Evolutionary conservation across 768 basidiomycete genomes (phyloP), one percentile per base, ranked within the genome.

Genomic region (Pluteus cervinus): DNA sequence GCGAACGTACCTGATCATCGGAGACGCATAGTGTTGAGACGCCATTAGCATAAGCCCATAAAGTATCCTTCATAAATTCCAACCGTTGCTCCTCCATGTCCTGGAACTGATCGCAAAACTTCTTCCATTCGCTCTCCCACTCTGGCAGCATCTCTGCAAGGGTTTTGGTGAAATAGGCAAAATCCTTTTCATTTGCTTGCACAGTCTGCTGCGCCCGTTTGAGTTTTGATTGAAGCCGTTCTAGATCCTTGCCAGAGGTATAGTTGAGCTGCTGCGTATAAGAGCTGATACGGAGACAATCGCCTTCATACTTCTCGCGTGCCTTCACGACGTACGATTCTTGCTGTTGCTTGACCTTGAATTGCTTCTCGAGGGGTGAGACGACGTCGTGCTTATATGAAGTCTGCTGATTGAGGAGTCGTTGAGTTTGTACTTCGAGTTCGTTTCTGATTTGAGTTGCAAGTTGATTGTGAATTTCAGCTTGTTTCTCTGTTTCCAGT

Each of bases 31-130:
- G 78, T 5, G 82, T 88, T 11, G 93, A 96, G 15, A 96, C 77
- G 2, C 81, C 84, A 55, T 99, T 99, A 0, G 94, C 93, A 55
- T 90, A 97, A 4, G 80, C 73, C 94, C 96, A 99, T 48, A 96
- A 68, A 39, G 82, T 85, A 56, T 93, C 90, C 64, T 94, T 97
- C 67, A 87, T 79, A 57, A 93, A 86, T 43, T 93, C 91, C 57
- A 92, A 60, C 17, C 96, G 75, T 39, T 98, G 96, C 51, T 98
- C 93, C 51, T 99, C 96, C 29, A 96, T 61, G 65, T 99, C 96
- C 61, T 99, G 96, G 46, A 87, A 89, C n/a, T 76, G 74, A 60
- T 99, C 96, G 54, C 91, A 97, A 61, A 93, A 98, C 9, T 68
- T 69, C 60, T 88, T 93, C 93, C 93, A 99, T 36, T 92, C 85